phyloP scores from a whole-genome alignment of 2,329 filamentous ascomycete species.

The Phoma sp. region DNA sequence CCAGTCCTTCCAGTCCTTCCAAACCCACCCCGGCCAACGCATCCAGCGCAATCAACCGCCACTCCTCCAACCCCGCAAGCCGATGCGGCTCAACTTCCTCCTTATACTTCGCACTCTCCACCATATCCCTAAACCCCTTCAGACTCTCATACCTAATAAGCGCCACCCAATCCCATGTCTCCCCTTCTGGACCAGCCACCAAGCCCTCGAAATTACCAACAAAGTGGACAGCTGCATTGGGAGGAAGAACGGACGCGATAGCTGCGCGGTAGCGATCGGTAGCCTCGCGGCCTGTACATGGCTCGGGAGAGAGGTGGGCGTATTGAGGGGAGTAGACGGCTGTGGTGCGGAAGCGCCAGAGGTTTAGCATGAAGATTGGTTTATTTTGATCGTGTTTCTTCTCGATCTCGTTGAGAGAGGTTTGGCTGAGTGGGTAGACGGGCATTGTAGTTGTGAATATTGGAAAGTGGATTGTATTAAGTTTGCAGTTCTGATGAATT shows the following conservation, averaged over 20 bases:
- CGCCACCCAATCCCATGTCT: conserved; percentile 19
- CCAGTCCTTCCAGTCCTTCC: neutral
- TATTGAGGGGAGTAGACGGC: conserved; percentile 19
- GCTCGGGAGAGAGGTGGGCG: conserved; percentile 9
- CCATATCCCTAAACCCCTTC: conserved; percentile 23
- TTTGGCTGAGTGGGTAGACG: neutral
- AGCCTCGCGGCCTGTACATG: conserved; percentile 26
- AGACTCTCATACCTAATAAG: conserved; percentile 16
- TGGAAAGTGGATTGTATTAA: no score
- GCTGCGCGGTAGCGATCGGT: neutral
- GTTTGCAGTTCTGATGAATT: no score
- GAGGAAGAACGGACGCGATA: neutral
- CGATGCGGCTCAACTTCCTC: conserved; percentile 16
- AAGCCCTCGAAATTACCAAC: neutral
- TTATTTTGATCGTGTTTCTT: conserved; percentile 11
- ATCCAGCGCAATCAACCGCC: conserved; percentile 19
- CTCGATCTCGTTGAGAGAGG: neutral
- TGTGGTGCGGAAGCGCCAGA: conserved; percentile 17
- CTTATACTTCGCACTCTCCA: conserved; percentile 17
- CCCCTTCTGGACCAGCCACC: neutral
- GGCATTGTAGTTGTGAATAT: neutral
- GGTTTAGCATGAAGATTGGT: conserved; percentile 32
- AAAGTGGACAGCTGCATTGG: neutral
- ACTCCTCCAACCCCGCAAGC: conserved; percentile 21
- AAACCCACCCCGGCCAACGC: neutral